Conservation (phyloP, 345 rosid species). For the Eucalyptus marginata region DNA sequence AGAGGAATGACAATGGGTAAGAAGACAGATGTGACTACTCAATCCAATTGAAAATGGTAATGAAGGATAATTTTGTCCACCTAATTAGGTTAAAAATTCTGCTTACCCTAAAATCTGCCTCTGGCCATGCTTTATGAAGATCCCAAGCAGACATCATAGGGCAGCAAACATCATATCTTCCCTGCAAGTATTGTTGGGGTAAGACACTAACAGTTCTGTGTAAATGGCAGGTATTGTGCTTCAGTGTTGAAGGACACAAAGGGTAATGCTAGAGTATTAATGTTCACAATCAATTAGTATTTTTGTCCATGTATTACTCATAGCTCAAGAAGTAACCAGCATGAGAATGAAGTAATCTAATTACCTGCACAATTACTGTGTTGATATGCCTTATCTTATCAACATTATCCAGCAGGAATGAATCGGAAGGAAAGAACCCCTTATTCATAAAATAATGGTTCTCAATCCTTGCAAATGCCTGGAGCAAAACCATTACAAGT, state of each 20-base stretch:
- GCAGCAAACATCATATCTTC: conserved; percentile 88
- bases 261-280: background rate
- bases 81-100: background rate
- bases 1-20: background rate
- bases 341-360: background rate
- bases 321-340: background rate
- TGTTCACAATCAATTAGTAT: background rate
- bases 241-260: background rate
- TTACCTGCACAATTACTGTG: conserved; percentile 80
- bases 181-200: conserved; percentile 33
- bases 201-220: background rate
- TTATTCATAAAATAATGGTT: conserved; percentile 83
- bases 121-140: conserved; percentile 94
- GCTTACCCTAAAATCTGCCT: conserved; percentile 78
- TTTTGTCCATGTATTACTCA: background rate
- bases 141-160: conserved; percentile 99
- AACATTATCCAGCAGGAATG: conserved; percentile 71
- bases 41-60: background rate
- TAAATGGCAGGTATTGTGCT: background rate
- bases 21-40: background rate
- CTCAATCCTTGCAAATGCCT: conserved; percentile 99
- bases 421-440: conserved; percentile 74
- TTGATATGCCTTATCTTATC: conserved; percentile 83
- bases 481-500: background rate
- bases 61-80: background rate